phyloP scores from a whole-genome alignment of 2,329 filamentous ascomycete genomes.

The Aspergillus tanneri region DNA sequence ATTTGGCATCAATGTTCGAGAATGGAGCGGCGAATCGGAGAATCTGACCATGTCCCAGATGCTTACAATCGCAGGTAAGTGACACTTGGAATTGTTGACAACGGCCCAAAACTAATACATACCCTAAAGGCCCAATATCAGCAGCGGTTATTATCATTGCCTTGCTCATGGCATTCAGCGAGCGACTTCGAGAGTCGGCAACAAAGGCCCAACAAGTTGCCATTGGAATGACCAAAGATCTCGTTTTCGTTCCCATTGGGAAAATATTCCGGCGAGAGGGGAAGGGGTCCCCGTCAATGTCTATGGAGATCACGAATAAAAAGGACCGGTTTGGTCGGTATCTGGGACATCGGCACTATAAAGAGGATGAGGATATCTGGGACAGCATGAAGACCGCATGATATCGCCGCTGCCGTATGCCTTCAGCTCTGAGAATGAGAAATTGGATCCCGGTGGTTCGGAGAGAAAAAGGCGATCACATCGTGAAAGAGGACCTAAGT shows the following conservation, averaged over 20 bases:
- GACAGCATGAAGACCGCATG: slow-evolving; percentile 24
- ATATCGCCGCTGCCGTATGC: slow-evolving; percentile 13
- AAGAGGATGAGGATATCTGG: slow-evolving; percentile 37
- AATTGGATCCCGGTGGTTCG: slow-evolving; percentile 4
- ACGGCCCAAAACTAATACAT: slow-evolving; percentile 7
- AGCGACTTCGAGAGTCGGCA: slow-evolving; percentile 27
- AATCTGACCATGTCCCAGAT: slow-evolving; percentile 37
- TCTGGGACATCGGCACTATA: slow-evolving; percentile 20
- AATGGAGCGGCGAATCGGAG: slow-evolving; percentile 55
- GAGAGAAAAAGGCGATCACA: slow-evolving; percentile 12
- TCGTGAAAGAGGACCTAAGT: background rate
- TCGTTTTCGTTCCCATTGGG: slow-evolving; percentile 22
- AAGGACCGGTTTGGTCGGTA: slow-evolving; percentile 28
- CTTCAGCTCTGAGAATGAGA: slow-evolving; percentile 11
- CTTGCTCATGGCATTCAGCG: slow-evolving; percentile 57
- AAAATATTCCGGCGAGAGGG: slow-evolving; percentile 10
- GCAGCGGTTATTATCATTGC: slow-evolving; percentile 54
- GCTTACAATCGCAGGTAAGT: slow-evolving; percentile 32
- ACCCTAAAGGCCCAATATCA: slow-evolving; percentile 39
- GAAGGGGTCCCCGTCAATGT: slow-evolving; percentile 5
- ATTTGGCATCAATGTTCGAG: slow-evolving; percentile 64
- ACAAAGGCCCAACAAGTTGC: slow-evolving; percentile 26
- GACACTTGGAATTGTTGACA: no score
- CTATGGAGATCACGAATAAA: slow-evolving; percentile 21
- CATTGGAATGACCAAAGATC: slow-evolving; percentile 23